Base-by-base conservation (phyloP, 257 asterid genomes). In the Petunia secreta region DNA sequence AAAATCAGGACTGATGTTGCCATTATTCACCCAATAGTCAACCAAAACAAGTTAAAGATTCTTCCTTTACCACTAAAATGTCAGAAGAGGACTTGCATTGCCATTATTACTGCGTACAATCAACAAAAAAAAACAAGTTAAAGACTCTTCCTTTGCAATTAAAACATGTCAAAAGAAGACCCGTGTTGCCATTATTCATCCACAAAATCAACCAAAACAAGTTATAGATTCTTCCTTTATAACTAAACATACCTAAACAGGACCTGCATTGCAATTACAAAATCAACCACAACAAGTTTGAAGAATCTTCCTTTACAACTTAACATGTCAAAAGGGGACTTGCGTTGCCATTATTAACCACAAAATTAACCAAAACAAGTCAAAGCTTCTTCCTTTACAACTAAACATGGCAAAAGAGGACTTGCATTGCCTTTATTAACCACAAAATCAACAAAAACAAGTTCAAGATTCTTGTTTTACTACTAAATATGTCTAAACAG, bases 101-200 rank as follows among this genome's bases (percentile, higher is more conserved):
- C 10, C 43, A 69, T 2, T 6, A 69, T 9, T 59, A 69, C 59
- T 8, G 11, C 58, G 46, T 14, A 60, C n/a, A 59, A 16, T 16
- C 34, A 25, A 25, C 39, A 58, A 60, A 60, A 6, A n/a, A 25
- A 60, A 6, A 25, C 39, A 62, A 34, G 14, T 62, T 71, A 10
- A 71, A 71, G 10, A 34, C 10, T 52, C 77, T 9, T 11, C 58
- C 58, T 44, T 69, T 8, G 16, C 58, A 4, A 16, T 39, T 8
- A 68, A 25, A 44, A 44, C 40, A 68, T 68, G 5, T 68, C 76
- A 34, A 34, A 62, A 62, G 15, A 60, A 41, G 52, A 66, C 74
- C 74, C 6, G 74, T 52, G 15, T 66, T 66, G 5, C 36, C 36
- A 66, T 2, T 25, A 60, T 6, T 60, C 65, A 60, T 25, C 13